Percentiles rank a stretch among this genome's conserved stretches.
Evolutionary conservation across 2,329 filamentous ascomycete genomes (phyloP).

Genomic region (Leptographium radiaticola): DNA sequence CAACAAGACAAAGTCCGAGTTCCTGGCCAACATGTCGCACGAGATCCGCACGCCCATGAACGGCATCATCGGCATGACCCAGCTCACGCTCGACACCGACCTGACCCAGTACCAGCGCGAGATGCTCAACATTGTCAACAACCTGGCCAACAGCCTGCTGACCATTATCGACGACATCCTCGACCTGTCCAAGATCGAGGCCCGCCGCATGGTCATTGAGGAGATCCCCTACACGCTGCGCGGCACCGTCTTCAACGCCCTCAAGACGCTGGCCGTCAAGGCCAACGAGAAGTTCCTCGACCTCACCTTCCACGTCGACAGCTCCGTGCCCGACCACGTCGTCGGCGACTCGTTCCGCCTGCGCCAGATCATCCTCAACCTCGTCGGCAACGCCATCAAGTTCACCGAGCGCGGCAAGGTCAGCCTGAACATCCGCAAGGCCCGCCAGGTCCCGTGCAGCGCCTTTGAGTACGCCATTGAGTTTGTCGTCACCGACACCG

Average conservation of each 20-base stretch:
- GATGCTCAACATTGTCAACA: constrained; percentile 97
- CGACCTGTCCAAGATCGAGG: constrained; percentile 74
- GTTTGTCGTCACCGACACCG: constrained; percentile 90
- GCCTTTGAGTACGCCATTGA: constrained; percentile 71
- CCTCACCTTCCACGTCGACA: constrained; percentile 86
- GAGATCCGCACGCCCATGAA: constrained; percentile 97
- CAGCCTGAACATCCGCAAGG: constrained; percentile 73
- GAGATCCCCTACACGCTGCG: constrained; percentile 92
- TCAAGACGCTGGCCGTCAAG: constrained; percentile 94
- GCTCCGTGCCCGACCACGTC: constrained; percentile 85
- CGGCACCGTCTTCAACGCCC: constrained; percentile 89
- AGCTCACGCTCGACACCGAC: constrained; percentile 87
- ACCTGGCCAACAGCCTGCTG: constrained; percentile 84
- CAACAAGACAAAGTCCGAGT: constrained; percentile 97
- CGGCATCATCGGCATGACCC: constrained; percentile 96
- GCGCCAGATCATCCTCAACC: constrained; percentile 89
- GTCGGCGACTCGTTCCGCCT: constrained; percentile 94
- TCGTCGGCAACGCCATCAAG: constrained; percentile 97
- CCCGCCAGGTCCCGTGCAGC: constrained; percentile 41
- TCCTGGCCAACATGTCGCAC: constrained; percentile 97
- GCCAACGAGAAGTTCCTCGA: constrained; percentile 93
- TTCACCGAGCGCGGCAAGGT: constrained; percentile 97
- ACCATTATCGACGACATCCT: constrained; percentile 88
- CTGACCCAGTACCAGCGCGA: constrained; percentile 91
- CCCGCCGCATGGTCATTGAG: constrained; percentile 95